These are phyloP conservation scores for Botrytis pseudocinerea DNA, from an alignment of 2,329 filamentous ascomycete genomes.

Conservation along the genomic window DNA sequence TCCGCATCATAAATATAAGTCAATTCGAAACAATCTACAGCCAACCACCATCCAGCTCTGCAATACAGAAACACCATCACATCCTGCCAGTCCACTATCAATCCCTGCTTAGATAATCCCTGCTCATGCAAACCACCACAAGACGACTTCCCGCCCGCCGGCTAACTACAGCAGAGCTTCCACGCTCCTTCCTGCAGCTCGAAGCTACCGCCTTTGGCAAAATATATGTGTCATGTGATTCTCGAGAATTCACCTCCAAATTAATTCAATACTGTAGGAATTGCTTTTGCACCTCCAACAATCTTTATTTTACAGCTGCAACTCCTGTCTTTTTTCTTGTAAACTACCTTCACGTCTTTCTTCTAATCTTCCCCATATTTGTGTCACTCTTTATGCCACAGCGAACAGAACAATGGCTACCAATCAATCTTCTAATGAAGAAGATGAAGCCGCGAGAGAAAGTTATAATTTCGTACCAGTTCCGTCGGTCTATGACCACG, in stretches of 20 bases:
- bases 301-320: background rate
- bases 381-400: conserved; percentile 4
- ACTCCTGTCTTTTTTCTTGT: background rate
- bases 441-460: conserved; percentile 18
- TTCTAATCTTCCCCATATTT: too few relatives aligned
- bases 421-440: conserved; percentile 8
- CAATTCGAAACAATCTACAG: background rate
- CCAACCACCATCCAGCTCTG: background rate
- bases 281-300: background rate
- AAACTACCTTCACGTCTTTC: background rate
- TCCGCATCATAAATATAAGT: background rate
- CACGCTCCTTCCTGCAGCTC: conserved; percentile 1
- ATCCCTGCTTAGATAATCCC: conserved; percentile 12
- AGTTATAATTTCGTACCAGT: conserved; percentile 18
- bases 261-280: background rate
- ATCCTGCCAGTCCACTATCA: background rate
- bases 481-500: conserved; percentile 21
- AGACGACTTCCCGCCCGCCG: background rate
- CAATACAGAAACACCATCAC: background rate
- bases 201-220: conserved; percentile 6
- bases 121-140: background rate
- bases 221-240: conserved; percentile 10
- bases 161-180: background rate
- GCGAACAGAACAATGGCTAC: conserved; percentile 11
- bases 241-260: conserved; percentile 2